phyloP scores from a whole-genome alignment of 2,329 filamentous ascomycete genomes.

The Fusarium chlamydosporum region DNA sequence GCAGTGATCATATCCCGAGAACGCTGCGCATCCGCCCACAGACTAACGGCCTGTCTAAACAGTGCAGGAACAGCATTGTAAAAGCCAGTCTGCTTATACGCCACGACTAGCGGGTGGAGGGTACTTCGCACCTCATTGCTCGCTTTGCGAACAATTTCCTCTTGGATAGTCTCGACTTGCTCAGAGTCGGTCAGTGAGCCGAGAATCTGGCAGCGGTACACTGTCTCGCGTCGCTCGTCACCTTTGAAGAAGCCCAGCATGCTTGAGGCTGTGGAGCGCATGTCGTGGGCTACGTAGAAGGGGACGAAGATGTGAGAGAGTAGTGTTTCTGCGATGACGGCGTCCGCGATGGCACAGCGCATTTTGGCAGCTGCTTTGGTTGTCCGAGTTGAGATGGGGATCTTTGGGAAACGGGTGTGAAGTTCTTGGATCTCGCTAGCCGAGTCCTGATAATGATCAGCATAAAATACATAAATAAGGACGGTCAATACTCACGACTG shows the following conservation, averaged over 20 bases:
- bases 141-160: conserved; percentile 49
- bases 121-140: conserved; percentile 46
- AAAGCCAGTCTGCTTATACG: conserved; percentile 47
- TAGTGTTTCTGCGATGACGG: conserved; percentile 47
- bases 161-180: conserved; percentile 36
- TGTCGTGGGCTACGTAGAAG: conserved; percentile 47
- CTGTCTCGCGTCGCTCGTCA: conserved; percentile 44
- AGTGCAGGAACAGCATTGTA: conserved; percentile 45
- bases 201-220: conserved; percentile 52
- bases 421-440: conserved; percentile 48
- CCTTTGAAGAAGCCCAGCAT: conserved; percentile 48
- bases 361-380: conserved; percentile 46
- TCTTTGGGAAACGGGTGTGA: conserved; percentile 41
- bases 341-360: conserved; percentile 52
- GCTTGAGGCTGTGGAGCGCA: conserved; percentile 32
- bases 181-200: conserved; percentile 40
- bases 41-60: conserved; percentile 45
- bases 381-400: conserved; percentile 45
- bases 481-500: conserved; percentile 28
- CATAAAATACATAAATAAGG: accelerated
- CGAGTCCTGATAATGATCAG: conserved; percentile 28
- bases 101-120: conserved; percentile 42
- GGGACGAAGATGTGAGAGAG: conserved; percentile 50
- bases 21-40: conserved; percentile 49
- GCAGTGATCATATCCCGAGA: conserved; percentile 48